Percentiles rank a stretch among this genome's conserved stretches.
Evolutionary conservation across 805 yeast species (phyloP).

Genomic region (Ogataea pilisensis): DNA sequence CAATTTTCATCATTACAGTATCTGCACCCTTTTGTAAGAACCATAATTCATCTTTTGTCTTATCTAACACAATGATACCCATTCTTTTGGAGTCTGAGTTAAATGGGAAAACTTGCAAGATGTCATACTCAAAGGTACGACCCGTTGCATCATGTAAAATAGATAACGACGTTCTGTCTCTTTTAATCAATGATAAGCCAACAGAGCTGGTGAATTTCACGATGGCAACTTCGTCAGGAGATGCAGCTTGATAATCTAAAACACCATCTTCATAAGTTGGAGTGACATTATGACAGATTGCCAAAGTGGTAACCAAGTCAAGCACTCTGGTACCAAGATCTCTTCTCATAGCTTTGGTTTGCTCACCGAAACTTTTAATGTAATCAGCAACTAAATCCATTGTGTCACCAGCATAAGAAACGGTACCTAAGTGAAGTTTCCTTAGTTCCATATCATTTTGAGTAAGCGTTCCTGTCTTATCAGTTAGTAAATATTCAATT

Average conservation of each 20-base stretch:
- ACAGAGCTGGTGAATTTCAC: constrained; percentile 86
- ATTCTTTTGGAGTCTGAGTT: constrained; percentile 93
- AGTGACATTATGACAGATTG: constrained; percentile 96
- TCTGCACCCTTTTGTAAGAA: constrained; percentile 96
- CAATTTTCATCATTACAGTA: constrained; percentile 83
- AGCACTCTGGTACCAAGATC: constrained; percentile 74
- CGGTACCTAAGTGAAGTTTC: constrained; percentile 87
- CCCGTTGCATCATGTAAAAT: constrained; percentile 60
- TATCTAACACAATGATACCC: constrained; percentile 81
- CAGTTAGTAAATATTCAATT: constrained; percentile 86
- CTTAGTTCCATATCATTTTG: constrained; percentile 98
- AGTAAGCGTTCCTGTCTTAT: constrained; percentile 95
- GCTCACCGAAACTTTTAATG: constrained; percentile 37
- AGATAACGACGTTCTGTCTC: constrained; percentile 77
- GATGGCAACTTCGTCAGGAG: constrained; percentile 98
- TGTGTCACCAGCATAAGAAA: constrained; percentile 87
- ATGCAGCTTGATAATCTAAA: constrained; percentile 89
- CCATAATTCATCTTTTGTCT: constrained; percentile 65
- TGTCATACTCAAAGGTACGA: constrained; percentile 51
- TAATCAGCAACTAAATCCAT: constrained; percentile 82
- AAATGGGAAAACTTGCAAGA: constrained; percentile 86
- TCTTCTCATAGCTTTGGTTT: constrained; percentile 42
- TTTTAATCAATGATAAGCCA: constrained; percentile 72
- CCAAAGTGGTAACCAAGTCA: constrained; percentile 76
- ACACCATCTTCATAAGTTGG: constrained; percentile 82